These are phyloP conservation scores for Neoascochyta sp. DNA, from an alignment of 2,329 filamentous ascomycete genomes.

Conservation along the genomic window DNA sequence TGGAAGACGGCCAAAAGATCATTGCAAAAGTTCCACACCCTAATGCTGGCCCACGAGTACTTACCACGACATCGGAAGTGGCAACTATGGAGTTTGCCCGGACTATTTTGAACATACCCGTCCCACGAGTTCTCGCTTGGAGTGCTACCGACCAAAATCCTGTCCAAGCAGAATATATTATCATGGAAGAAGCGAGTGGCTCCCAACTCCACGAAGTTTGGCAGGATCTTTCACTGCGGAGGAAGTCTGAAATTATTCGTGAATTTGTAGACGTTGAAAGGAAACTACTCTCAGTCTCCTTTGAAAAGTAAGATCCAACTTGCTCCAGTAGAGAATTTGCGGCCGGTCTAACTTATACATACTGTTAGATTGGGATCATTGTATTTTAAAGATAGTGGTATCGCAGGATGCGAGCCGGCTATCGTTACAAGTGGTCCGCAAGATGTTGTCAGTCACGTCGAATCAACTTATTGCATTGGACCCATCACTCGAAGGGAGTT, in stretches of 20 bases:
- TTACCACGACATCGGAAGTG: conserved; percentile 11
- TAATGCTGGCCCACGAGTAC: conserved; percentile 14
- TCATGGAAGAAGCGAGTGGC: conserved; percentile 29
- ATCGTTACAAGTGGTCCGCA: conserved; percentile 14
- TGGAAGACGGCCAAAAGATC: conserved; percentile 16
- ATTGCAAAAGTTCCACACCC: conserved; percentile 20
- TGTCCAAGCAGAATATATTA: conserved; percentile 29
- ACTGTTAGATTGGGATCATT: conserved; percentile 15
- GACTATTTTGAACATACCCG: conserved; percentile 16
- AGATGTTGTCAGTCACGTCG: conserved; percentile 11
- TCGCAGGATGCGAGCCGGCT: conserved; percentile 31
- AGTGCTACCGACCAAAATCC: conserved; percentile 20
- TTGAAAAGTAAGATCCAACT: conserved; percentile 19
- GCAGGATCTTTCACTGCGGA: conserved; percentile 17
- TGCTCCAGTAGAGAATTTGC: conserved; percentile 17
- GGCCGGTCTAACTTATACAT: conserved; percentile 12
- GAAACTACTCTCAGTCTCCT: conserved; percentile 26
- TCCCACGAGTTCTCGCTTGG: conserved; percentile 24
- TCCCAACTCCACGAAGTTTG: conserved; percentile 20
- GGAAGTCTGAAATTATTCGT: conserved; percentile 19
- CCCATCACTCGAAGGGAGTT: conserved; percentile 23
- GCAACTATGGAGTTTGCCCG: conserved; percentile 12
- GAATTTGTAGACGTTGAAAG: conserved; percentile 29
- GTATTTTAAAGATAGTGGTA: conserved; percentile 20
- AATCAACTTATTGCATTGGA: conserved; percentile 21